Base-by-base conservation (phyloP, 192 early-diverging fungal species). In the Chytriomyces confervae region DNA sequence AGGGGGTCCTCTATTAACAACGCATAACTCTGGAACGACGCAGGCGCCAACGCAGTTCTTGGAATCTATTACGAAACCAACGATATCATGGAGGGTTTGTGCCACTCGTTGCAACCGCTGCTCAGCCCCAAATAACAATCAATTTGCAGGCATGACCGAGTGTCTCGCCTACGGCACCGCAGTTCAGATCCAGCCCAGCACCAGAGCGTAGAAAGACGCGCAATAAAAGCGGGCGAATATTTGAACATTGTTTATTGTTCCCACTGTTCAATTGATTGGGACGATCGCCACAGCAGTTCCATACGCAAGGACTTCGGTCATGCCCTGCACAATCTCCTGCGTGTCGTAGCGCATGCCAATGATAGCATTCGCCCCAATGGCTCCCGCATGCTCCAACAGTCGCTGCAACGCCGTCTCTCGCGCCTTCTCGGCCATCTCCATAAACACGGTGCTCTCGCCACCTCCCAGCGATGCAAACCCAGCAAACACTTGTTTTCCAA, bases 391-490 rank as follows among this genome's bases (percentile, higher is more conserved):
- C 1, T 77, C 63, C 46, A 77, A 45, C 76, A 77, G 0, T 27
- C 76, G 18, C 7, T 70, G 48, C 43, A 77, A 36, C 13, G 76
- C 76, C 7, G 65, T 77, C 36, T 77, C 76, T 49, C 76, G 63
- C 18, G 76, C 44, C 57, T 77, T 77, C 44, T 77, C 76, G 29
- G 76, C 76, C 66, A 77, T 72, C 49, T 77, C 76, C 65, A 77
- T 69, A 45, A 50, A 77, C 43, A 77, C 65, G 6, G 48, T 36
- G 20, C 27, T 49, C 50, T 77, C 65, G 16, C 66, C 76, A 10
- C 76, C 76, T 23, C 65, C 76, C 50, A 70, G 45, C 18, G 71
- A 13, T 23, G 71, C 71, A 62, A 43, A 72, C 13, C 71, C 71
- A 2, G 51, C 71, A 43, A 62, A 72, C 27, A 72, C 23, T 62